phyloP scores from a whole-genome alignment of 208 protist genomes.

The Tritrichomonas foetus region DNA sequence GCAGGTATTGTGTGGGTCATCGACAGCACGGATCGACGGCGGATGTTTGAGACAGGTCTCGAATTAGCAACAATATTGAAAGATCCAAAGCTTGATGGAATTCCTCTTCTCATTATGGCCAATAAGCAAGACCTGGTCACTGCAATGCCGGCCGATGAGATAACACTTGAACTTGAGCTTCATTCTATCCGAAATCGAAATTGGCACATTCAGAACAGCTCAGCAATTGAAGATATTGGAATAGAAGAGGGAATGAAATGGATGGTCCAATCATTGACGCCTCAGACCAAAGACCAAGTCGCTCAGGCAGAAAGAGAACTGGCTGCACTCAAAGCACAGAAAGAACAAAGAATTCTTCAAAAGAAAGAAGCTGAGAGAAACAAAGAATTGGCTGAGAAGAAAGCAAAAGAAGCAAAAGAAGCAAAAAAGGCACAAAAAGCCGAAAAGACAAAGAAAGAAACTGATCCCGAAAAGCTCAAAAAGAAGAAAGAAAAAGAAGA shows the following conservation, averaged over 20 bases:
- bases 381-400: too few relatives aligned
- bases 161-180: neutral
- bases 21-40: slow-evolving; percentile 61
- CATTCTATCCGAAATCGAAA: slow-evolving; percentile 36
- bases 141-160: slow-evolving; percentile 53
- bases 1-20: slow-evolving; percentile 66
- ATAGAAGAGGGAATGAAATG: slow-evolving; percentile 48
- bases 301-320: too few relatives aligned
- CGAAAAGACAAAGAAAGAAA: too few relatives aligned
- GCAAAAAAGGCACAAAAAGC: too few relatives aligned
- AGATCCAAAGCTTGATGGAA: slow-evolving; percentile 78
- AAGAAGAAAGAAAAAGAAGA: too few relatives aligned
- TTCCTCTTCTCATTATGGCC: slow-evolving; percentile 85
- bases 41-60: slow-evolving; percentile 75
- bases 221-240: slow-evolving; percentile 52
- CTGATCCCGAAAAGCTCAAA: too few relatives aligned
- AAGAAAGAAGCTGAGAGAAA: too few relatives aligned
- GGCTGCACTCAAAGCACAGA: too few relatives aligned
- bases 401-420: too few relatives aligned
- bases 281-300: too few relatives aligned
- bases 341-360: too few relatives aligned
- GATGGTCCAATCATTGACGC: neutral
- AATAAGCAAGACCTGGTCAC: slow-evolving; percentile 92
- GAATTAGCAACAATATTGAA: slow-evolving; percentile 77
- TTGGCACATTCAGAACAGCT: slow-evolving; percentile 53